Percentiles rank a stretch among this genome's conserved stretches.
phyloP scores from a whole-genome alignment of 2,329 filamentous ascomycete genomes.

The Xylariaceae sp. region DNA sequence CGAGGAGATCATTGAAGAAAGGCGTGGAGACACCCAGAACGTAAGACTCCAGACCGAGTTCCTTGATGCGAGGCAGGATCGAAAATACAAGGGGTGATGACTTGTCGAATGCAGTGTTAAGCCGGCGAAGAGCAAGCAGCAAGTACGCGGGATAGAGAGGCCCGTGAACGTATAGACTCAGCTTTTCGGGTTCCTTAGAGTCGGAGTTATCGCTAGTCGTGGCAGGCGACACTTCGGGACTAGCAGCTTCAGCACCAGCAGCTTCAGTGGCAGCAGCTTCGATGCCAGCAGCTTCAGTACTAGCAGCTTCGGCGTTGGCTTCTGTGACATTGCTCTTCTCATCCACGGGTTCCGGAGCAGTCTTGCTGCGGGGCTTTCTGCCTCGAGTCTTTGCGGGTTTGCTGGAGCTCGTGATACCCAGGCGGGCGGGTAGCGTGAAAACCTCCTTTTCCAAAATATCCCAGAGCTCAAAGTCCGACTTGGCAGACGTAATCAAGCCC shows the following conservation, averaged over 20 bases:
- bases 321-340: background rate
- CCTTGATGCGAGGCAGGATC: slow-evolving; percentile 62
- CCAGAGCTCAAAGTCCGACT: slow-evolving; percentile 63
- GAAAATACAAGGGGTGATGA: slow-evolving; percentile 55
- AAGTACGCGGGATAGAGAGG: slow-evolving; percentile 61
- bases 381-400: slow-evolving; percentile 9
- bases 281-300: no score
- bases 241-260: background rate
- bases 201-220: slow-evolving; percentile 4
- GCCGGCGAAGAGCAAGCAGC: slow-evolving; percentile 49
- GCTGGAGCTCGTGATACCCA: slow-evolving; percentile 44
- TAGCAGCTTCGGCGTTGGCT: background rate
- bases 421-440: slow-evolving; percentile 52
- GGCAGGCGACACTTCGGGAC: background rate
- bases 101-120: slow-evolving; percentile 52
- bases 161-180: slow-evolving; percentile 53
- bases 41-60: slow-evolving; percentile 63
- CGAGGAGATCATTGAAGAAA: slow-evolving; percentile 64
- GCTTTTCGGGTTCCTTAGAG: slow-evolving; percentile 19
- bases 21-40: slow-evolving; percentile 65
- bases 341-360: background rate
- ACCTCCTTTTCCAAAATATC: slow-evolving; percentile 60
- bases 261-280: background rate
- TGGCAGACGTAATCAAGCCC: slow-evolving; percentile 47
- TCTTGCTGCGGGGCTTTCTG: slow-evolving; percentile 3